phyloP scores from a whole-genome alignment of 2,329 filamentous ascomycete species.

The Tolypocladium nubicola region DNA sequence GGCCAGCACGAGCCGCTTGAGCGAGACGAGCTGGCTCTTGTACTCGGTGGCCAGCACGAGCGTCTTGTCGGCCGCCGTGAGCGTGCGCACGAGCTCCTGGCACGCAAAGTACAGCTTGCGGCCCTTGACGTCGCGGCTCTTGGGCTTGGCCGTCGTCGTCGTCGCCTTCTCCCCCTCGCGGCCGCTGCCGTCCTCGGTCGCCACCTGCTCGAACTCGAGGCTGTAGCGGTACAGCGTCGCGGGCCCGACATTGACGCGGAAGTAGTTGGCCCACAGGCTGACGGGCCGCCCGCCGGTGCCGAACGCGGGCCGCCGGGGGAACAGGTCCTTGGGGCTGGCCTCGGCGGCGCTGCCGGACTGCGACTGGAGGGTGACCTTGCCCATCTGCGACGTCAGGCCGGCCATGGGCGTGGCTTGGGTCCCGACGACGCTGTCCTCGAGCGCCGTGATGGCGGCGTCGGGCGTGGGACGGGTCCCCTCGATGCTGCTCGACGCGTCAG shows the following conservation, averaged over 20 bases:
- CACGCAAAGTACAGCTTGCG: conserved; percentile 33
- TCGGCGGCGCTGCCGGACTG: conserved; percentile 4
- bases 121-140: conserved; percentile 24
- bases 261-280: conserved; percentile 45
- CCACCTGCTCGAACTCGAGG: conserved; percentile 23
- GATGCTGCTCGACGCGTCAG: conserved; percentile 10
- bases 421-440: conserved; percentile 30
- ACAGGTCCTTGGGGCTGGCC: conserved; percentile 12
- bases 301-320: conserved; percentile 39
- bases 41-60: conserved; percentile 35
- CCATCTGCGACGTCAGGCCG: conserved; percentile 24
- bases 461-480: conserved; percentile 9
- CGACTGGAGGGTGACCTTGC: conserved; percentile 18
- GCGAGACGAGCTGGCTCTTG: conserved; percentile 36
- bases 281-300: conserved; percentile 31
- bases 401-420: conserved; percentile 15
- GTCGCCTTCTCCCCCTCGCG: conserved; percentile 4
- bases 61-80: conserved; percentile 19
- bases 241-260: conserved; percentile 28
- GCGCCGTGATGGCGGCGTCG: conserved; percentile 17
- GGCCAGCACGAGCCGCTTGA: conserved; percentile 23
- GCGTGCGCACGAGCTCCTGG: conserved; percentile 21
- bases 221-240: conserved; percentile 33
- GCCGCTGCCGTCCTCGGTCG: conserved; percentile 4
- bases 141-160: conserved; percentile 3